Evolutionary conservation across 805 yeast genomes (phyloP).

Genomic region (Saccharomyces paradoxus): DNA sequence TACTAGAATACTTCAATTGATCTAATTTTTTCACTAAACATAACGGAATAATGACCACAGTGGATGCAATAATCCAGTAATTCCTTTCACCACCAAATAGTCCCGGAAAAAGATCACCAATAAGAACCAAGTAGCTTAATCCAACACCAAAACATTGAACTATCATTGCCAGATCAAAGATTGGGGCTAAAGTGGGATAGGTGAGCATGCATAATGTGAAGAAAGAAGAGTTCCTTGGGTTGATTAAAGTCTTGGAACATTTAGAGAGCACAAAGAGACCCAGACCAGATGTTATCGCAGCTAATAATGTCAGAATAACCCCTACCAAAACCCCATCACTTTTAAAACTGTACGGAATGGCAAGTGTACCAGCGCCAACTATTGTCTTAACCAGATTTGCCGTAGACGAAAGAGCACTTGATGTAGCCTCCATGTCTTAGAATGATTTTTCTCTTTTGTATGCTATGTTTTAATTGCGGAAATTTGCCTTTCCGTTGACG

Average conservation of each 20-base stretch:
- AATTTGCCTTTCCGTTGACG: background rate
- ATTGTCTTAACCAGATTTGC: conserved; percentile 68
- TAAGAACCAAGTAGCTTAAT: conserved; percentile 59
- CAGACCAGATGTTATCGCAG: conserved; percentile 58
- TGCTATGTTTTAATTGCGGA: background rate
- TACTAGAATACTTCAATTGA: conserved; percentile 59
- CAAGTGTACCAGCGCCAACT: conserved; percentile 68
- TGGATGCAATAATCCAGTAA: conserved; percentile 41
- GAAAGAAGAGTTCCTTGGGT: conserved; percentile 55
- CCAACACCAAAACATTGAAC: conserved; percentile 77
- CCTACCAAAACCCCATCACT: conserved; percentile 63
- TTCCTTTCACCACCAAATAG: conserved; percentile 40
- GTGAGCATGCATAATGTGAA: conserved; percentile 64
- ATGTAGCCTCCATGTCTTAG: conserved; percentile 26
- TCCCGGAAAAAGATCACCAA: conserved; percentile 70
- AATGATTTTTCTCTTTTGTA: background rate
- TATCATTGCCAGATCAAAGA: conserved; percentile 70
- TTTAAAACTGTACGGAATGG: conserved; percentile 62
- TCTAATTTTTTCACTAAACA: conserved; percentile 56
- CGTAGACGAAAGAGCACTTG: conserved; percentile 51
- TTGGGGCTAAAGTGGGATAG: conserved; percentile 57
- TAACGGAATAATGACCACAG: conserved; percentile 52
- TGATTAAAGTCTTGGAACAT: conserved; percentile 46
- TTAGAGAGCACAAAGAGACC: conserved; percentile 59
- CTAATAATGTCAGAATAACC: conserved; percentile 43